Base-by-base conservation (phyloP, 805 yeast species). In the Kazachstania africana region DNA sequence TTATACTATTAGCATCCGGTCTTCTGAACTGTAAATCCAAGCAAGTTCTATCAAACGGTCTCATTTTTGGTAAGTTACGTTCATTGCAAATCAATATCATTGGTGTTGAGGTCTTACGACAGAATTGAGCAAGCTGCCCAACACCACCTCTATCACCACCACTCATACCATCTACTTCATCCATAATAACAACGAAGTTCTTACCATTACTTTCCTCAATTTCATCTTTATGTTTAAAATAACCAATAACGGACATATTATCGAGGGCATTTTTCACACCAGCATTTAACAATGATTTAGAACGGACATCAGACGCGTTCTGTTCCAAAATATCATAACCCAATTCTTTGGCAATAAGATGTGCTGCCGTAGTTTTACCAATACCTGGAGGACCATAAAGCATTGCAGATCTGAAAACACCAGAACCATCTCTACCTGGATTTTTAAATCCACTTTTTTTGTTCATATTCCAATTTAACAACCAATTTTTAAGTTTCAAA, bases 131-230 rank as follows among this genome's bases (percentile, higher is more conserved):
- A 56, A 91, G 66, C 37, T 85, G 93, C 16, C 95, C 96, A 17
- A 91, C 95, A 40, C 99, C 99, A 38, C 99, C 99, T 45, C 91
- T 78, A 57, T 91, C 99, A 41, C 99, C 99, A 50, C 93, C 85
- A 25, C 95, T 83, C 97, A 91, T 91, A 44, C 99, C 99, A 55
- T 91, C 99, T 19, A 91, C 97, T 61, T 91, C 99, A 59, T 91
- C 99, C 97, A 91, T 85, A 40, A 91, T 79, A 28, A 91, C 65
- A 34, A 85, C 83, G 44, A 88, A 75, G 37, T 70, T 75, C 32
- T 69, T 66, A 29, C 68, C 63, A 42, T 72, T 68, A 2, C 32
- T 39, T 12, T 48, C 50, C 8, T 43, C 43, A 5, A 33, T 39
- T 4, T 38, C 37, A n/a, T 53, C 48, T 8, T 44, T 45, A 19